Evolutionary conservation across 2,329 filamentous ascomycete species (phyloP).

Genomic region (Aspergillaceae sp.): DNA sequence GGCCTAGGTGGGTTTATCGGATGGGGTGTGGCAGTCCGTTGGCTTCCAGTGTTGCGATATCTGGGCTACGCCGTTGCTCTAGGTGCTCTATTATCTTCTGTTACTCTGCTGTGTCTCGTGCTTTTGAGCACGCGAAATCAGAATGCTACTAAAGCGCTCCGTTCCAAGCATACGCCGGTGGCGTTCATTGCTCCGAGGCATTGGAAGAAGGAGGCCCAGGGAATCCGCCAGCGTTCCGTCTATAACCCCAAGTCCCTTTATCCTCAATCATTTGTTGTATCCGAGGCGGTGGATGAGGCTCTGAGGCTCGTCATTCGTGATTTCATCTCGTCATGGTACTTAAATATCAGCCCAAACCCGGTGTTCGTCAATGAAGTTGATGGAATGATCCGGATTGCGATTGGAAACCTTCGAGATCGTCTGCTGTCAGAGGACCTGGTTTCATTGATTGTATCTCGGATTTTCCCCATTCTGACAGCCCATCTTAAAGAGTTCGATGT

Average conservation of each 20-base stretch:
- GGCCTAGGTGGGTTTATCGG: conserved; percentile 53
- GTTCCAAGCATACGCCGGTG: conserved; percentile 35
- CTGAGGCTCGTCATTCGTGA: conserved; percentile 70
- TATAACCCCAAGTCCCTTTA: conserved; percentile 66
- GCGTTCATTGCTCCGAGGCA: conserved; percentile 54
- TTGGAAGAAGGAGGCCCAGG: conserved; percentile 64
- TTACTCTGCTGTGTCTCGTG: conserved; percentile 51
- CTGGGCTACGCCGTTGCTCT: conserved; percentile 72
- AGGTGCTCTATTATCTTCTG: conserved; percentile 51
- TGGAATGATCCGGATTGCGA: conserved; percentile 61
- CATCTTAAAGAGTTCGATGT: conserved; percentile 88
- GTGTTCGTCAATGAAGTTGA: conserved; percentile 84
- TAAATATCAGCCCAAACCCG: conserved; percentile 69
- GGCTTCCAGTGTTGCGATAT: conserved; percentile 75
- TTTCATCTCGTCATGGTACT: conserved; percentile 85
- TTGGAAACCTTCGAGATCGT: conserved; percentile 63
- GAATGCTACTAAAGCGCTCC: conserved; percentile 33
- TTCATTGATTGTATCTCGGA: conserved; percentile 67
- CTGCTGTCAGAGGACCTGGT: conserved; percentile 71
- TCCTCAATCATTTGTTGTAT: conserved; percentile 66
- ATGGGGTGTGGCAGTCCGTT: conserved; percentile 79
- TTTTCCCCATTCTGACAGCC: conserved; percentile 79
- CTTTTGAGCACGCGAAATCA: conserved; percentile 45
- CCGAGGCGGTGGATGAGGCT: conserved; percentile 68
- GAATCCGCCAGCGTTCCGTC: conserved; percentile 55